A percentile compares a stretch with the other conserved stretches of the same genome.
Conservation (phyloP, 306 rosid species). For the Aeschynomene evenia region DNA sequence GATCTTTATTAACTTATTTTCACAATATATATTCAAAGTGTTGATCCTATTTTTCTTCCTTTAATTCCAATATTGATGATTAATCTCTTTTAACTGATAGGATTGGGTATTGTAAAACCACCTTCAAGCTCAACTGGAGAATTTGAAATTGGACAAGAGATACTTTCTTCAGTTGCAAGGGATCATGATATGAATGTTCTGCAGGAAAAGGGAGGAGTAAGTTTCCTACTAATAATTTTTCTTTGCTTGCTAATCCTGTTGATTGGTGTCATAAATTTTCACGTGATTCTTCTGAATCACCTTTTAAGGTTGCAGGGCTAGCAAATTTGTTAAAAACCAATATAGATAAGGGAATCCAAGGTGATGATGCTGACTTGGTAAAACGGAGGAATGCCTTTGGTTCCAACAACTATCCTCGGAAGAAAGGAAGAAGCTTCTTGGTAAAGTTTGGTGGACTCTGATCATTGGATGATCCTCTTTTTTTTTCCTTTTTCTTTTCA, state of each 20-base stretch:
- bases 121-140: conserved; percentile 41
- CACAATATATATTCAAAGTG: neutral
- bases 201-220: conserved; percentile 70
- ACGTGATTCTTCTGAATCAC: conserved; percentile 21
- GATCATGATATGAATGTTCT: conserved; percentile 51
- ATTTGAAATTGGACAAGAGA: conserved; percentile 58
- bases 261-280: neutral
- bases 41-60: neutral
- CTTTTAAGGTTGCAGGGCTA: conserved; percentile 63
- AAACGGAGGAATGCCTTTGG: conserved; percentile 65
- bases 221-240: conserved; percentile 15
- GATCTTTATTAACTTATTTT: neutral
- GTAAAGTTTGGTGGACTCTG: conserved; percentile 37
- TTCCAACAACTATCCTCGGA: conserved; percentile 72
- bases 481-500: neutral
- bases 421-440: conserved; percentile 72
- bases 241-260: neutral
- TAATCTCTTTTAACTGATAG: conserved; percentile 31
- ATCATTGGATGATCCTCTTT: neutral
- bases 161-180: conserved; percentile 65
- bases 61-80: neutral
- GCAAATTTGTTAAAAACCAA: conserved; percentile 57
- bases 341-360: conserved; percentile 71
- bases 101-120: conserved; percentile 29
- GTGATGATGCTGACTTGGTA: conserved; percentile 63